A percentile compares a stretch with the other conserved stretches of the same genome.
phyloP scores from a whole-genome alignment of 441 rosid genomes.

The Populus hybrid region DNA sequence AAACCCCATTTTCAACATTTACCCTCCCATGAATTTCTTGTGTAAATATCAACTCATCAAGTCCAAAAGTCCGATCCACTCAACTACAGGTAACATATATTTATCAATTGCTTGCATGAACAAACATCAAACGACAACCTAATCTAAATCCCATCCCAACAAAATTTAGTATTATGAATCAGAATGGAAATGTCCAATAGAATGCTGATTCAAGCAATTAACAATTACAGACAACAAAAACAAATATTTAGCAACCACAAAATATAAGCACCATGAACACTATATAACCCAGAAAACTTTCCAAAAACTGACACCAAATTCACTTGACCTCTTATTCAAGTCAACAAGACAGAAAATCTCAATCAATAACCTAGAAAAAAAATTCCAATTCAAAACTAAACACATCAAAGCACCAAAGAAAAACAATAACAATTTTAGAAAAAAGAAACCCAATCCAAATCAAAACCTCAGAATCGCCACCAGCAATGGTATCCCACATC shows the following conservation, averaged over 20 bases:
- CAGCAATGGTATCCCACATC: conserved; percentile 93
- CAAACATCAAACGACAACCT: not conserved
- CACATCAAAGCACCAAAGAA: not conserved
- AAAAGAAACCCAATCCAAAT: not conserved
- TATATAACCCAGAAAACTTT: not conserved
- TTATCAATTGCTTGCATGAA: no score
- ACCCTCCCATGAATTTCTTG: not conserved
- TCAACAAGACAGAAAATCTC: not conserved
- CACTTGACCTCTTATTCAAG: not conserved
- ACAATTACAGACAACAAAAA: not conserved
- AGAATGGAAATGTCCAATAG: not conserved
- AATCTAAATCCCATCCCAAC: not conserved
- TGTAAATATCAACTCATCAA: not conserved
- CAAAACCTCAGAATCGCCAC: conserved; percentile 82
- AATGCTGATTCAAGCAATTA: conserved; percentile 1
- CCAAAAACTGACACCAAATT: not conserved
- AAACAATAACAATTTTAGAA: not conserved
- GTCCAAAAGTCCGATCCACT: not conserved
- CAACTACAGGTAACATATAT: not conserved
- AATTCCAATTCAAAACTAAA: not conserved
- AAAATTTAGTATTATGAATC: not conserved
- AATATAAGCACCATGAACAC: not conserved
- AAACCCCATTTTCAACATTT: not conserved
- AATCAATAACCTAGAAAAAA: not conserved
- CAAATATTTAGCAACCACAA: not conserved